Evolutionary conservation across 768 basidiomycete genomes (phyloP).

Genomic region (Calocybe gangraenosa): DNA sequence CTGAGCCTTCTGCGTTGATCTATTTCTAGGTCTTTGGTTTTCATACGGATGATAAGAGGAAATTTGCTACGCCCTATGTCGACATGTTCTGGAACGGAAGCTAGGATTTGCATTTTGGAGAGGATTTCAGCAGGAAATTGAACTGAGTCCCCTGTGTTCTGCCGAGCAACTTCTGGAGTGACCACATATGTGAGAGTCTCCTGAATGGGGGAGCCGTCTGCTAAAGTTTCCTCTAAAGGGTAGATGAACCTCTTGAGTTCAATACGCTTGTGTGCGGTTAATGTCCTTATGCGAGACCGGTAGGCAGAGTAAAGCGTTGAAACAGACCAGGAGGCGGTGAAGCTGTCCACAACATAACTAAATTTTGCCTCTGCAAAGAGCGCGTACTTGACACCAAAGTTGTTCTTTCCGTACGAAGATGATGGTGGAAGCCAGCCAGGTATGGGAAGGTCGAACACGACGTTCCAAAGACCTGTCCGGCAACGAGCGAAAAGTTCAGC

Average conservation of each 20-base stretch:
- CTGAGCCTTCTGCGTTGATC: constrained; percentile 52
- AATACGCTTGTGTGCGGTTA: constrained; percentile 40
- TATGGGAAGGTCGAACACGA: constrained; percentile 77
- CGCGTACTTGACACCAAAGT: constrained; percentile 58
- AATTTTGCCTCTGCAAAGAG: constrained; percentile 67
- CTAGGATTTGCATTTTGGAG: constrained; percentile 60
- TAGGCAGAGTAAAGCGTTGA: constrained; percentile 55
- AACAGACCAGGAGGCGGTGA: constrained; percentile 37
- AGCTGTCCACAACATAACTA: constrained; percentile 37
- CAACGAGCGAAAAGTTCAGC: constrained; percentile 5
- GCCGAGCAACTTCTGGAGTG: constrained; percentile 26
- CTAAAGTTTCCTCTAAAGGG: constrained; percentile 29
- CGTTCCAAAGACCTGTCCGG: constrained; percentile 57
- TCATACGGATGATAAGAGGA: constrained; percentile 57
- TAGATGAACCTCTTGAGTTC: constrained; percentile 50
- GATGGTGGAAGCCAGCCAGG: constrained; percentile 87
- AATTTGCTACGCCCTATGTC: constrained; percentile 43
- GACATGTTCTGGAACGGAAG: constrained; percentile 54
- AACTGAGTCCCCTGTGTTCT: constrained; percentile 13
- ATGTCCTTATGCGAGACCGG: constrained; percentile 37
- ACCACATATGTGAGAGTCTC: constrained; percentile 40
- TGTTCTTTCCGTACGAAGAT: constrained; percentile 44
- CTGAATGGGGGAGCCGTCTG: constrained; percentile 19
- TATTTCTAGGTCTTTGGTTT: constrained; percentile 46
- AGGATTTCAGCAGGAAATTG: constrained; percentile 51